Conservation (phyloP, 2,329 filamentous ascomycete species). For the Scedosporium boydii region DNA sequence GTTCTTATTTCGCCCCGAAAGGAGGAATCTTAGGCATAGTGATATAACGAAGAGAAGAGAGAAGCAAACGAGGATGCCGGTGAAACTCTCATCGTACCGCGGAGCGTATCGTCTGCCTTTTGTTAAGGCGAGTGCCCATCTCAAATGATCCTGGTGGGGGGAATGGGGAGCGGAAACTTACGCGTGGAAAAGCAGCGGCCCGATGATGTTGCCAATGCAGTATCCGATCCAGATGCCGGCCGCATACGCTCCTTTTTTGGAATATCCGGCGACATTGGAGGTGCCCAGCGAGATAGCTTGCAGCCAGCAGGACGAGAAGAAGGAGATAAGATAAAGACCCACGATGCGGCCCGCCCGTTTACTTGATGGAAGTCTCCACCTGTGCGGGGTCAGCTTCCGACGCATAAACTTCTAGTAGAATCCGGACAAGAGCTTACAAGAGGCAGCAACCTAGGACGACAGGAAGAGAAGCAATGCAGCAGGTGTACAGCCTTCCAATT, state of each 20-base stretch:
- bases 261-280: slow-evolving; percentile 22
- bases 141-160: no score
- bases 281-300: slow-evolving; percentile 21
- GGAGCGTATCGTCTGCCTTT: slow-evolving; percentile 17
- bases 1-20: slow-evolving; percentile 19
- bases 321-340: slow-evolving; percentile 20
- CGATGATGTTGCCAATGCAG: slow-evolving; percentile 23
- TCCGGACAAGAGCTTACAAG: slow-evolving; percentile 13
- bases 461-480: slow-evolving; percentile 16
- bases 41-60: slow-evolving; percentile 19
- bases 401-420: not conserved
- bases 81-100: slow-evolving; percentile 18
- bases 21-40: slow-evolving; percentile 17
- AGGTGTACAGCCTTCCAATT: slow-evolving; percentile 16
- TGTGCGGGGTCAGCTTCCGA: not conserved
- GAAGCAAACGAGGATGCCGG: slow-evolving; percentile 22
- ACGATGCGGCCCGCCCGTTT: slow-evolving; percentile 15
- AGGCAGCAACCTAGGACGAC: slow-evolving; percentile 20
- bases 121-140: not conserved
- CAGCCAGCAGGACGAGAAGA: slow-evolving; percentile 20
- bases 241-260: slow-evolving; percentile 20
- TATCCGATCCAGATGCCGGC: slow-evolving; percentile 22
- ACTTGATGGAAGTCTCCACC: slow-evolving; percentile 16
- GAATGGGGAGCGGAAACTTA: slow-evolving; percentile 8
- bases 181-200: slow-evolving; percentile 22